Conservation (phyloP, 768 basidiomycete species). For the Auricularia auricula-judae region DNA sequence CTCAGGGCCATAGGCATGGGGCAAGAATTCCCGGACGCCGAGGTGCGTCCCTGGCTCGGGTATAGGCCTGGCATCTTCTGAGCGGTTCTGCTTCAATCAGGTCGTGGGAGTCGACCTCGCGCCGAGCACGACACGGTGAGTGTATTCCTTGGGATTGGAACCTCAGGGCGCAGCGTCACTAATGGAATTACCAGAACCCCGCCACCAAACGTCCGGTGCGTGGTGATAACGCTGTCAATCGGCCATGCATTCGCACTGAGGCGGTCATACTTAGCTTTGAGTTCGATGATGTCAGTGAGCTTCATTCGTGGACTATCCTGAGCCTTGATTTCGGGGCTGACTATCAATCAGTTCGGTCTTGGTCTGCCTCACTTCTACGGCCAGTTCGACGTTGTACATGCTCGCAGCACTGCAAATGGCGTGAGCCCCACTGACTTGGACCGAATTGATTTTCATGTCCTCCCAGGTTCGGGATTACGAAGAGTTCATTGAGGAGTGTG, state of each 20-base stretch:
- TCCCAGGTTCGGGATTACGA: slow-evolving; percentile 21
- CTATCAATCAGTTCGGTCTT: slow-evolving; percentile 16
- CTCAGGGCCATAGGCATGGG: slow-evolving; percentile 25
- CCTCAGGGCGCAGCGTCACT: not conserved
- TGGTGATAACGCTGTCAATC: not conserved
- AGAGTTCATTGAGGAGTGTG: slow-evolving; percentile 17
- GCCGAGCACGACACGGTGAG: slow-evolving; percentile 17
- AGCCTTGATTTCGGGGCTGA: slow-evolving; percentile 2
- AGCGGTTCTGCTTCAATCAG: not conserved
- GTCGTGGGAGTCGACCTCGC: slow-evolving; percentile 24
- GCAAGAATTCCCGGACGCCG: slow-evolving; percentile 20
- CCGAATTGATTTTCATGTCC: not conserved
- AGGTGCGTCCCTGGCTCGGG: slow-evolving; percentile 2
- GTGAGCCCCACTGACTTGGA: slow-evolving; percentile 10
- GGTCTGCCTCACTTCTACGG: slow-evolving; percentile 21
- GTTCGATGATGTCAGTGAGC: slow-evolving; percentile 22
- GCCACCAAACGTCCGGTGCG: slow-evolving; percentile 21
- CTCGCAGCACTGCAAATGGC: slow-evolving; percentile 18
- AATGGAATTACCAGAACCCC: not conserved
- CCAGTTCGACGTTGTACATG: slow-evolving; percentile 22
- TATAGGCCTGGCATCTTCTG: no score
- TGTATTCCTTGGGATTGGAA: slow-evolving; percentile 5
- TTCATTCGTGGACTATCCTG: not conserved
- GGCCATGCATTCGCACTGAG: not conserved
- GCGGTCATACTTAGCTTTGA: slow-evolving; percentile 16